These are phyloP conservation scores for Penicillium corylophilum DNA, from an alignment of 2,329 filamentous ascomycete genomes.

Conservation along the genomic window DNA sequence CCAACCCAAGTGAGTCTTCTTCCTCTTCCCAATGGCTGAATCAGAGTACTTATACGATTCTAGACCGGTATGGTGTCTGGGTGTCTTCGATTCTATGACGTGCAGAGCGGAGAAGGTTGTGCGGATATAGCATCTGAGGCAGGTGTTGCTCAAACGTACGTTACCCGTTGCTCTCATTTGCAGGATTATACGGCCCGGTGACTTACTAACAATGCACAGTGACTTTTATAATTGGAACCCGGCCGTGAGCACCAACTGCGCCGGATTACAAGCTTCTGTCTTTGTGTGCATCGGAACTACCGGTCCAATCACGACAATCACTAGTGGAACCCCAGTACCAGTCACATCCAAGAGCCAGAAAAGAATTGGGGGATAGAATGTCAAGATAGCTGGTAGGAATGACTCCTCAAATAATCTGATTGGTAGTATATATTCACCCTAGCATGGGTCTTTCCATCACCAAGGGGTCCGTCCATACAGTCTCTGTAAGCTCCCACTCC, in stretches of 20 bases:
- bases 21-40: not conserved
- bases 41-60: not conserved
- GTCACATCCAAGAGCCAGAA: not conserved
- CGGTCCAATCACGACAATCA: slow-evolving; percentile 1
- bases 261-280: not conserved
- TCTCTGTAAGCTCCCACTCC: not conserved
- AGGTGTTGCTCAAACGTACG: not conserved
- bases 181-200: not conserved
- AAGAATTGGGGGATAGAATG: not conserved
- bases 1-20: not conserved
- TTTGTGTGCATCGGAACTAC: slow-evolving; percentile 1
- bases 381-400: not conserved
- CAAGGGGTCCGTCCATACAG: not conserved
- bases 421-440: too few relatives aligned
- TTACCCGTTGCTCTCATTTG: not conserved
- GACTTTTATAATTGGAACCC: slow-evolving; percentile 1
- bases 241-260: not conserved
- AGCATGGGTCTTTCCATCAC: too few relatives aligned
- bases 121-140: not conserved
- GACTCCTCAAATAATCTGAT: not conserved
- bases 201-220: not conserved
- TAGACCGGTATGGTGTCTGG: not conserved
- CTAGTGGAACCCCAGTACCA: not conserved
- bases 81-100: not conserved
- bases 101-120: not conserved